Conservation (phyloP, 2,329 filamentous ascomycete species). For the Fusarium graminum region DNA sequence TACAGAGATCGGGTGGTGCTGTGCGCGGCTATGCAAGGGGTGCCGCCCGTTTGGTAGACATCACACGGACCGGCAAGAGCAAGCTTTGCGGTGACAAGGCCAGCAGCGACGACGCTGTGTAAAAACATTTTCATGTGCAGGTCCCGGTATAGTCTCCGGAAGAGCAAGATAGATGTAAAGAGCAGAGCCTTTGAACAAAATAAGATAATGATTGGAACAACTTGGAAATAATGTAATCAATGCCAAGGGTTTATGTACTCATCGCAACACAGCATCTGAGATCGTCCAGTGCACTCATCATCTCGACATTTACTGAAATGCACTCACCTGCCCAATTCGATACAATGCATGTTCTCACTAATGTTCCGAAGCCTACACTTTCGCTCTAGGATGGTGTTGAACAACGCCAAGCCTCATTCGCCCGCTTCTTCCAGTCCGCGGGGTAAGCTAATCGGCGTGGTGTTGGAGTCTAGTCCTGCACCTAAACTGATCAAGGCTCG, state of each 20-base stretch:
- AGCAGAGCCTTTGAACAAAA: too few relatives aligned
- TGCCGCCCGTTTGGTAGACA: conserved; percentile 24
- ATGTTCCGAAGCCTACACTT: neutral
- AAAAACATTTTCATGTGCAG: conserved; percentile 16
- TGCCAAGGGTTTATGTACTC: too few relatives aligned
- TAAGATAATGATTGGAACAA: too few relatives aligned
- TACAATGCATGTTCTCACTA: neutral
- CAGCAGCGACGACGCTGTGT: conserved; percentile 17
- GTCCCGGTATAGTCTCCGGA: too few relatives aligned
- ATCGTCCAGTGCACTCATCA: neutral
- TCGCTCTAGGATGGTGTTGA: neutral
- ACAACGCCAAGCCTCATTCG: conserved; percentile 4
- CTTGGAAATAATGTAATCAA: too few relatives aligned
- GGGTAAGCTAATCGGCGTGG: conserved; percentile 16
- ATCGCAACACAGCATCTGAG: neutral
- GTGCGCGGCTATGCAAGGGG: conserved; percentile 31
- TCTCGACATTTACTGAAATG: neutral
- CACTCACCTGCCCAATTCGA: conserved; percentile 7
- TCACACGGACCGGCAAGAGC: conserved; percentile 27
- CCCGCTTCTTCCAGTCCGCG: conserved; percentile 19
- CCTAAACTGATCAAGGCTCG: neutral
- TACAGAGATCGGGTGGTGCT: conserved; percentile 24
- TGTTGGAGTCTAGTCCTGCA: neutral
- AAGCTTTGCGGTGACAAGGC: conserved; percentile 11
- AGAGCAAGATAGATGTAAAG: neutral